These are phyloP conservation scores for Cryphonectria japonica DNA, from an alignment of 2,329 filamentous ascomycete genomes.

Conservation along the genomic window DNA sequence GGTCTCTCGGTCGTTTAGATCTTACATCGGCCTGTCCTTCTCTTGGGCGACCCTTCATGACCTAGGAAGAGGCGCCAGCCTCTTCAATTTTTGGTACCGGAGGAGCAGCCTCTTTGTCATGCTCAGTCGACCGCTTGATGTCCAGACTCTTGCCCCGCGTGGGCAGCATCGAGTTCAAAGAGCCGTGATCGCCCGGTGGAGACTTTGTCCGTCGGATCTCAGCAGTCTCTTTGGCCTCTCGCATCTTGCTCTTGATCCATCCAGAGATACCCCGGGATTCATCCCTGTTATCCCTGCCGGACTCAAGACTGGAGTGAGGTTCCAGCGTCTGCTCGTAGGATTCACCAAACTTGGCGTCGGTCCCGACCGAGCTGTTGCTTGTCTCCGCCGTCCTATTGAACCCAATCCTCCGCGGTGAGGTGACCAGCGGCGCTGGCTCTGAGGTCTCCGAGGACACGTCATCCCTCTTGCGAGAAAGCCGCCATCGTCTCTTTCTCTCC, in stretches of 20 bases:
- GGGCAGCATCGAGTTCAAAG: conserved; percentile 40
- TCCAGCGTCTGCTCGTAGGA: conserved; percentile 53
- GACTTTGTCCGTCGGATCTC: conserved; percentile 62
- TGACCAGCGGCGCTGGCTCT: conserved; percentile 41
- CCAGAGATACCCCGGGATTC: conserved; percentile 57
- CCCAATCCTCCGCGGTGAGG: conserved; percentile 53
- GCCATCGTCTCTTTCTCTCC: conserved; percentile 72
- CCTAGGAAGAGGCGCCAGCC: conserved; percentile 12
- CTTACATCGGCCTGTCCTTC: not conserved
- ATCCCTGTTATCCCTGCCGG: conserved; percentile 47
- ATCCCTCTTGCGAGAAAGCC: conserved; percentile 70
- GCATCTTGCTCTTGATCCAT: conserved; percentile 65
- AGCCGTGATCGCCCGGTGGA: conserved; percentile 47
- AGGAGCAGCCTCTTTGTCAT: conserved; percentile 33
- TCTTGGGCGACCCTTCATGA: conserved; percentile 4
- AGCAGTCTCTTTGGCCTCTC: conserved; percentile 60
- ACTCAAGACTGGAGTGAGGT: conserved; percentile 43
- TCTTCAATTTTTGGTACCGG: conserved; percentile 19
- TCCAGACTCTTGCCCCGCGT: conserved; percentile 54
- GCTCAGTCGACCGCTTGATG: conserved; percentile 44
- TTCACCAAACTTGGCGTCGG: conserved; percentile 57
- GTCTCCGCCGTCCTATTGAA: conserved; percentile 65
- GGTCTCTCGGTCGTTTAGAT: not conserved
- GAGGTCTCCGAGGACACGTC: conserved; percentile 49
- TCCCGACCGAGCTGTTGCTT: conserved; percentile 71